phyloP scores from a whole-genome alignment of 192 early-diverging fungal genomes.

The Podila verticillata region DNA sequence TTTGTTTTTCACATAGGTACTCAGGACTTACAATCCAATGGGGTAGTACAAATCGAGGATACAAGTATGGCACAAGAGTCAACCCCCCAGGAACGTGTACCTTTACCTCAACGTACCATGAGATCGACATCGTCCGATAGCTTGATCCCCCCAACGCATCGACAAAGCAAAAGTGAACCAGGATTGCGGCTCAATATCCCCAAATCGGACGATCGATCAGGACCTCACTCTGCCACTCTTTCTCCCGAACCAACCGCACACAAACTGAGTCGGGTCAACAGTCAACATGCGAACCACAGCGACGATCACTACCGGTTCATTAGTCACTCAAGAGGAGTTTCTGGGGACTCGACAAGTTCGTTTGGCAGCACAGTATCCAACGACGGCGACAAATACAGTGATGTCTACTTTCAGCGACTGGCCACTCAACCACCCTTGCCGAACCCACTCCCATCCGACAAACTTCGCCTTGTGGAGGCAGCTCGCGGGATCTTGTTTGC shows the following conservation, averaged over 20 bases:
- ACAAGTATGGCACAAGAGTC: background rate
- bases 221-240: background rate
- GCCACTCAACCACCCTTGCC: slow-evolving; percentile 21
- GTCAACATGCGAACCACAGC: slow-evolving; percentile 22
- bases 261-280: slow-evolving; percentile 10
- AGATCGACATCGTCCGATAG: slow-evolving; percentile 23
- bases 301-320: slow-evolving; percentile 36
- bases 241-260: slow-evolving; percentile 20
- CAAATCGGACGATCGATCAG: background rate
- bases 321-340: slow-evolving; percentile 53
- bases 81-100: background rate
- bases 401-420: slow-evolving; percentile 54
- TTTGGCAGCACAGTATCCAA: slow-evolving; percentile 30
- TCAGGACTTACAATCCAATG: too few species aligned
- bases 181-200: slow-evolving; percentile 32
- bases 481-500: slow-evolving; percentile 55
- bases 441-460: slow-evolving; percentile 39
- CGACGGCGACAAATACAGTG: slow-evolving; percentile 45
- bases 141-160: slow-evolving; percentile 17
- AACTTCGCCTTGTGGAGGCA: slow-evolving; percentile 48
- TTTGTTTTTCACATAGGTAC: background rate
- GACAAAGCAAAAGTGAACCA: slow-evolving; percentile 34
- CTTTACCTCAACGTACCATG: background rate
- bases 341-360: slow-evolving; percentile 52
- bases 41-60: background rate